Evolutionary conservation across 208 protist species (phyloP).

Genomic region (Leishmania martiniquensis): DNA sequence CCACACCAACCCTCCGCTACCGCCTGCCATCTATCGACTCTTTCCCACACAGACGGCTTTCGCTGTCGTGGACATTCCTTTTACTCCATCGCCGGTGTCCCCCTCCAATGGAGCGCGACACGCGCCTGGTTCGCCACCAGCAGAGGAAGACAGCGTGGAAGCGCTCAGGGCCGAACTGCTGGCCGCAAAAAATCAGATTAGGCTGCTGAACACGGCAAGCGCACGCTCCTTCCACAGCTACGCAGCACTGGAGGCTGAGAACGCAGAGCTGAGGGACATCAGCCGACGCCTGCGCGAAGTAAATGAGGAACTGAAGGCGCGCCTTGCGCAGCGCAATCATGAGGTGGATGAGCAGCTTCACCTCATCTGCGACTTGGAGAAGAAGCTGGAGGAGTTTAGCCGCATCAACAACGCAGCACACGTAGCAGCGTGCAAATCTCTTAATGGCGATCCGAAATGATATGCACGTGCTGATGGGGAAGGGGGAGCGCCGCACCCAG

Average conservation of each 20-base stretch:
- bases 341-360: conserved; percentile 52
- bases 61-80: conserved; percentile 1
- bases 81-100: background rate
- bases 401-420: conserved; percentile 1
- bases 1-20: conserved; percentile 4
- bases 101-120: conserved; percentile 4
- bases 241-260: conserved; percentile 52
- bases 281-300: conserved; percentile 35
- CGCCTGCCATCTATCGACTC: conserved; percentile 13
- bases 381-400: conserved; percentile 26
- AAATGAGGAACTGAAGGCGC: conserved; percentile 42
- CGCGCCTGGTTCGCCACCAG: background rate
- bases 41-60: conserved; percentile 27
- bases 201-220: conserved; percentile 57
- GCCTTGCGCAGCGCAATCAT: conserved; percentile 28
- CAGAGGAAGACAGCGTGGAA: background rate
- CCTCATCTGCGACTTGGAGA: conserved; percentile 51
- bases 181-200: conserved; percentile 64
- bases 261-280: conserved; percentile 34
- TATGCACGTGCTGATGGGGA: no score
- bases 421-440: background rate
- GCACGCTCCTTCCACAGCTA: conserved; percentile 45
- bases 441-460: conserved; percentile 7
- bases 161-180: conserved; percentile 33
- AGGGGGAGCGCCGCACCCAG: background rate